phyloP scores from a whole-genome alignment of 495 filamentous ascomycete species.

The Tricharina praecox region DNA sequence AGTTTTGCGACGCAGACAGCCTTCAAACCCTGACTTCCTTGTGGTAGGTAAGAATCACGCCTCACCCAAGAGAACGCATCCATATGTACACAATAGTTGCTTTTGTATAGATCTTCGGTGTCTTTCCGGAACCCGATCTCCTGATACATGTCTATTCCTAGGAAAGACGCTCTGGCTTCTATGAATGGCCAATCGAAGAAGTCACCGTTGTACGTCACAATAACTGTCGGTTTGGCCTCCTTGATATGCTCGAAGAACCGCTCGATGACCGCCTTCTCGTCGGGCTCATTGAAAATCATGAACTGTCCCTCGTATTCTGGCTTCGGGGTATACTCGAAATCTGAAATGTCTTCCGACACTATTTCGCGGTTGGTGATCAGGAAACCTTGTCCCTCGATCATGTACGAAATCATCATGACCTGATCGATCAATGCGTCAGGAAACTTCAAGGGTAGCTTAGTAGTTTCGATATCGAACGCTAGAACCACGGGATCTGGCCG shows the following conservation, averaged over 20 bases:
- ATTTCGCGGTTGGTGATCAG: conserved; percentile 97
- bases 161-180: conserved; percentile 74
- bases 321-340: conserved; percentile 96
- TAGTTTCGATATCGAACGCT: conserved; percentile 97
- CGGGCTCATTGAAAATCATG: conserved; percentile 93
- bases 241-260: conserved; percentile 94
- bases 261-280: conserved; percentile 75
- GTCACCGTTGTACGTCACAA: conserved; percentile 99
- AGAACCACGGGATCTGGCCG: conserved; percentile 89
- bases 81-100: conserved; percentile 92
- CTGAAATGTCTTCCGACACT: conserved; percentile 89
- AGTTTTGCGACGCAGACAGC: conserved; percentile 95
- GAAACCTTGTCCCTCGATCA: conserved; percentile 98
- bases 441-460: conserved; percentile 91
- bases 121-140: conserved; percentile 95
- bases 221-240: conserved; percentile 82
- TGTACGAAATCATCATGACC: conserved; percentile 99
- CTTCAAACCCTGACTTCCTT: conserved; percentile 93
- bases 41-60: conserved; percentile 92
- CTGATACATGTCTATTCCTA: conserved; percentile 98
- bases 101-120: conserved; percentile 87
- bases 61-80: conserved; percentile 99
- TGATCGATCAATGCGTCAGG: conserved; percentile 92
- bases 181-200: conserved; percentile 99
- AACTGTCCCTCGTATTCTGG: conserved; percentile 91